phyloP scores from a whole-genome alignment of 2,329 filamentous ascomycete species.

The Talaromyces islandicus region DNA sequence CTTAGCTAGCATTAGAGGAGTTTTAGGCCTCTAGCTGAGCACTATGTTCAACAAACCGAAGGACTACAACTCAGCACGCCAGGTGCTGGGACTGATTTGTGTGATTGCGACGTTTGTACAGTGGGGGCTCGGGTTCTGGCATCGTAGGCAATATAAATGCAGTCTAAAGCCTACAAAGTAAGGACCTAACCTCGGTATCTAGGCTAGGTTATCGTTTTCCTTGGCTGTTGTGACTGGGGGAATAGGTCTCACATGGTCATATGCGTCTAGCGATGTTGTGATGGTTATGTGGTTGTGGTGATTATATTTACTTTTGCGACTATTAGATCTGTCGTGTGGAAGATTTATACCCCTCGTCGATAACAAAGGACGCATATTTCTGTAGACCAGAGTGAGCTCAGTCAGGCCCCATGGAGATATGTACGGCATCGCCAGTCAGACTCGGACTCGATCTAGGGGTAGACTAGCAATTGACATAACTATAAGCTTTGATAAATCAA shows the following conservation, averaged over 20 bases:
- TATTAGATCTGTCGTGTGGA: slow-evolving; percentile 1
- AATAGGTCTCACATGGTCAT: slow-evolving; percentile 16
- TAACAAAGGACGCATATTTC: neutral
- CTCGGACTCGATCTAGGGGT: neutral
- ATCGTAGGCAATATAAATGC: slow-evolving; percentile 30
- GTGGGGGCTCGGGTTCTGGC: slow-evolving; percentile 32
- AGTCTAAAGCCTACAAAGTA: slow-evolving; percentile 10
- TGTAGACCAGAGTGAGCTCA: neutral
- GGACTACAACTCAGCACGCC: slow-evolving; percentile 39
- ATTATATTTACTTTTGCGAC: neutral
- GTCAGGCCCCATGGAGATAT: neutral
- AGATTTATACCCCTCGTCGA: neutral
- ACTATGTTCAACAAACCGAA: slow-evolving; percentile 30
- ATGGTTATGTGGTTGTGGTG: slow-evolving; percentile 13
- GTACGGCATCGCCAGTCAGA: neutral
- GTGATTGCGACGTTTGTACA: slow-evolving; percentile 29
- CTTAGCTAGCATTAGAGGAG: slow-evolving; percentile 32
- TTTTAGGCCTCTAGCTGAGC: slow-evolving; percentile 38
- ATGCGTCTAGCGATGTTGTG: slow-evolving; percentile 8
- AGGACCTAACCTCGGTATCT: slow-evolving; percentile 21
- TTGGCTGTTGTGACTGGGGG: slow-evolving; percentile 17
- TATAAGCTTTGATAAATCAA: neutral
- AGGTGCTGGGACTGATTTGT: slow-evolving; percentile 41
- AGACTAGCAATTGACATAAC: neutral
- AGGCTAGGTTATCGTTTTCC: slow-evolving; percentile 19